phyloP scores from a whole-genome alignment of 1,139 yeast genomes.

The Zygosaccharomyces pseudobailii region DNA sequence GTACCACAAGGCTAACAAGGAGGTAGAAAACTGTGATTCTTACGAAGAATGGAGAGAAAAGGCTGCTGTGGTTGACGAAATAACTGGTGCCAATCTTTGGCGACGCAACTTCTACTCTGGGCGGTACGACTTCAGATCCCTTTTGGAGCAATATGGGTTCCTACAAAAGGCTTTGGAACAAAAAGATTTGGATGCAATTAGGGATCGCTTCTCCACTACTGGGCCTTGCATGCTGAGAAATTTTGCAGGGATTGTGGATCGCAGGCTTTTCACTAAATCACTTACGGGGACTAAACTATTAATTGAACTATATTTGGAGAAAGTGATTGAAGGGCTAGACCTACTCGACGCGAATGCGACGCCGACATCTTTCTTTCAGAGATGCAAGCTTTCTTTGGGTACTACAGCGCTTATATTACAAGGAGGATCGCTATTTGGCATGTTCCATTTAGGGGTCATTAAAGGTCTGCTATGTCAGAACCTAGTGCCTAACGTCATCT shows the following conservation, averaged over 20 bases:
- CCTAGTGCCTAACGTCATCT: conserved; percentile 74
- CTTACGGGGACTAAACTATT: conserved; percentile 82
- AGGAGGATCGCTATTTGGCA: conserved; percentile 91
- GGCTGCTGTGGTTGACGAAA: conserved; percentile 56
- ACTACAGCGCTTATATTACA: conserved; percentile 84
- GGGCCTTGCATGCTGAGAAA: conserved; percentile 60
- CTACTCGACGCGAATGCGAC: conserved; percentile 44
- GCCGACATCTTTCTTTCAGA: conserved; percentile 81
- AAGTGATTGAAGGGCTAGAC: conserved; percentile 66
- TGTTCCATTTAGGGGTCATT: conserved; percentile 90
- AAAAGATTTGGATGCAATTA: conserved; percentile 54
- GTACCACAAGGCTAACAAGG: conserved; percentile 31
- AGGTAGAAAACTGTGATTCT: conserved; percentile 34
- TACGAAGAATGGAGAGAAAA: conserved; percentile 60
- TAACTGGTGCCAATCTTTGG: conserved; percentile 74
- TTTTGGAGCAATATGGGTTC: conserved; percentile 65
- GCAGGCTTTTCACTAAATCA: conserved; percentile 71
- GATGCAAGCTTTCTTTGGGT: conserved; percentile 85
- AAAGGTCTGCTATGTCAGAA: conserved; percentile 71
- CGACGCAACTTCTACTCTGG: conserved; percentile 78
- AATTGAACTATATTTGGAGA: conserved; percentile 81
- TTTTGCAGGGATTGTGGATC: conserved; percentile 86
- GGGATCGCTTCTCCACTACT: conserved; percentile 76
- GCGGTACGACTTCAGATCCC: conserved; percentile 78
- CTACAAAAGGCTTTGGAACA: conserved; percentile 58